Evolutionary conservation across 1,284 basidiomycete genomes (phyloP).

Genomic region (Apiotrichum brassicae): DNA sequence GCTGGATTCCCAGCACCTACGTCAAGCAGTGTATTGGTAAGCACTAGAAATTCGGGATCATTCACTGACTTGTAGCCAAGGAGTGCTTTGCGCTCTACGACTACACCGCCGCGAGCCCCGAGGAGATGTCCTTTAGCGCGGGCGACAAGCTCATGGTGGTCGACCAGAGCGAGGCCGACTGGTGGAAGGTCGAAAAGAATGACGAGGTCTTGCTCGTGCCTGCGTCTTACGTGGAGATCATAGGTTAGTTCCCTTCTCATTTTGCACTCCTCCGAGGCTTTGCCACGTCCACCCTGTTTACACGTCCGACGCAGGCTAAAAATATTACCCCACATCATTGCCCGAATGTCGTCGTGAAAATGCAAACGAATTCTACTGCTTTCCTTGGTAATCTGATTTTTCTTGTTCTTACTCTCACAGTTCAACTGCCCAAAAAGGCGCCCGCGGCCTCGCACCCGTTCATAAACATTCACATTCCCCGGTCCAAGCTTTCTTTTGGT

Average conservation of each 20-base stretch:
- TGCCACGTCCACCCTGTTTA: conserved; percentile 43
- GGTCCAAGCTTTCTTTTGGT: neutral
- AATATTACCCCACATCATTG: conserved; percentile 31
- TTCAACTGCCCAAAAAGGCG: neutral
- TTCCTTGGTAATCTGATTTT: neutral
- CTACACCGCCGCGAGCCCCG: conserved; percentile 61
- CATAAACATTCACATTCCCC: conserved; percentile 1
- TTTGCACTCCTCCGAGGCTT: conserved; percentile 6
- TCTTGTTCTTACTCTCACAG: conserved; percentile 1
- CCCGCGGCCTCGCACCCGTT: neutral
- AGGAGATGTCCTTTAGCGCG: conserved; percentile 75
- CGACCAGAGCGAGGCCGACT: conserved; percentile 72
- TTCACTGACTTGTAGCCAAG: conserved; percentile 3
- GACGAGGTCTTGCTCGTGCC: conserved; percentile 82
- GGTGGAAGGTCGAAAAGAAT: conserved; percentile 86
- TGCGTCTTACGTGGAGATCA: conserved; percentile 74
- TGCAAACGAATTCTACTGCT: conserved; percentile 6
- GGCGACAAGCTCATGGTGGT: conserved; percentile 70
- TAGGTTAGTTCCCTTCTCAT: conserved; percentile 67
- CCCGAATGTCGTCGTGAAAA: conserved; percentile 7
- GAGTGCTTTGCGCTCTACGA: conserved; percentile 60
- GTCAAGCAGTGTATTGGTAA: conserved; percentile 66
- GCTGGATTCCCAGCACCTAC: conserved; percentile 88
- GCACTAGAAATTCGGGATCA: conserved; percentile 44
- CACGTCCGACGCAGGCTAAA: conserved; percentile 41